Evolutionary conservation across 2,329 filamentous ascomycete genomes (phyloP).

Genomic region (Colletotrichum simmondsii): DNA sequence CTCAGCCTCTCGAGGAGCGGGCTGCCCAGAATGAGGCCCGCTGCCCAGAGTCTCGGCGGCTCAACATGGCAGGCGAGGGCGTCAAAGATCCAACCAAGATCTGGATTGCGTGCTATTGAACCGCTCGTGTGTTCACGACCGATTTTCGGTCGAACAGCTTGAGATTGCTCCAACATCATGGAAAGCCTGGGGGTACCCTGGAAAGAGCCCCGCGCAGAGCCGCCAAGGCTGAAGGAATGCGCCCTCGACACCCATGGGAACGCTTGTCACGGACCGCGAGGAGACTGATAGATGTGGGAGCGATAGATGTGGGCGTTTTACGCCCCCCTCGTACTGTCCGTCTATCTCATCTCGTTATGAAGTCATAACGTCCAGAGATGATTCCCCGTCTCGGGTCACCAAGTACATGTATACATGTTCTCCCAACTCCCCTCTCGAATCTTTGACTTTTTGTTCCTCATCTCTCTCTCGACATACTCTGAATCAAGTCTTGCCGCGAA

Average conservation of each 20-base stretch:
- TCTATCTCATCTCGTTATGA: slow-evolving; percentile 28
- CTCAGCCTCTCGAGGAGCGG: background rate
- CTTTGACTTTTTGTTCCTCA: slow-evolving; percentile 12
- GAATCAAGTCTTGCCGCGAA: background rate
- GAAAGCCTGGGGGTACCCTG: slow-evolving; percentile 6
- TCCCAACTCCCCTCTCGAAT: slow-evolving; percentile 22
- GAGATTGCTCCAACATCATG: slow-evolving; percentile 14
- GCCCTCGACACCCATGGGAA: background rate
- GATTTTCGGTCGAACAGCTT: slow-evolving; percentile 8
- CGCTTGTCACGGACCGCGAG: background rate
- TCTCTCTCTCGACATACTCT: slow-evolving; percentile 21
- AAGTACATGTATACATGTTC: slow-evolving; percentile 28
- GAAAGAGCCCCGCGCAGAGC: slow-evolving; percentile 29
- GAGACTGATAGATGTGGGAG: slow-evolving; percentile 3
- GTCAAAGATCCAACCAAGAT: slow-evolving; percentile 16
- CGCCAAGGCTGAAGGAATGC: slow-evolving; percentile 35
- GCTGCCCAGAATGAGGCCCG: slow-evolving; percentile 31
- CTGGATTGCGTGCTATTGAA: slow-evolving; percentile 27
- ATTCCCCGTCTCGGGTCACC: background rate
- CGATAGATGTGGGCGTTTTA: slow-evolving; percentile 3
- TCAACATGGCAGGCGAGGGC: slow-evolving; percentile 30
- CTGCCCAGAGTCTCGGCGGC: slow-evolving; percentile 31
- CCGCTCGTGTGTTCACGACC: slow-evolving; percentile 26
- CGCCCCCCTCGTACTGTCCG: slow-evolving; percentile 1
- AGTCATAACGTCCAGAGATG: slow-evolving; percentile 34